Evolutionary conservation across 345 rosid species (phyloP), one percentile per base, ranked within the genome.

Genomic region (Cardamine resedifolia): DNA sequence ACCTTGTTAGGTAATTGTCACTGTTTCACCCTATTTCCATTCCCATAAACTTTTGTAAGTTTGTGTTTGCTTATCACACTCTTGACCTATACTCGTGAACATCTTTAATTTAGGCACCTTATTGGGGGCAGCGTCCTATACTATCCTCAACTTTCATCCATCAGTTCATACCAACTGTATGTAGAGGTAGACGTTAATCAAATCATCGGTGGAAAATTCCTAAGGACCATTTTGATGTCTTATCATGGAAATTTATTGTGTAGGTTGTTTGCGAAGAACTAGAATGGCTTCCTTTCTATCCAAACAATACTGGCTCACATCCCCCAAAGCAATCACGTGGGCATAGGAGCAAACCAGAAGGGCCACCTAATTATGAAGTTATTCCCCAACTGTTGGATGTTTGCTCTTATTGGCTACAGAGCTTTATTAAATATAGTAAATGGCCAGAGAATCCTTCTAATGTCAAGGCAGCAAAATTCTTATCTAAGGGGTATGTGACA

Each of bases 231-330:
- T 53, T 18, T 64, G 62, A 59, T 47, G 16, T 68, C 58, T 69
- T 31, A 70, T 19, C 31, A 9, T 77, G 43, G 24, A 50, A 75
- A 80, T 78, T 60, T 57, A 66, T 74, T 56, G 43, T 21, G 48
- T 75, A 92, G 98, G 96, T 92, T 70, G 98, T 87, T 48, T 92
- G 98, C 65, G 98, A 92, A 80, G 98, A 90, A 78, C 84, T 92
- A 71, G 98, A 92, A 64, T 92, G 96, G 96, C 87, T 92, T 81
- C 92, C 86, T 64, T 90, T 92, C 80, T 92, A 81, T 76, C 89
- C 87, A 23, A 86, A 85, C 39, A 72, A 51, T 74, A 31, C n/a
- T 72, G 76, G 72, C 58, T 57, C 75, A 53, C 81, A 71, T 64
- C 49, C 61, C 48, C 68, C 76, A 10, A 84, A 86, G 64, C 84